These are phyloP conservation scores for Suillus luteus DNA, from an alignment of 768 basidiomycete genomes.

Conservation along the genomic window DNA sequence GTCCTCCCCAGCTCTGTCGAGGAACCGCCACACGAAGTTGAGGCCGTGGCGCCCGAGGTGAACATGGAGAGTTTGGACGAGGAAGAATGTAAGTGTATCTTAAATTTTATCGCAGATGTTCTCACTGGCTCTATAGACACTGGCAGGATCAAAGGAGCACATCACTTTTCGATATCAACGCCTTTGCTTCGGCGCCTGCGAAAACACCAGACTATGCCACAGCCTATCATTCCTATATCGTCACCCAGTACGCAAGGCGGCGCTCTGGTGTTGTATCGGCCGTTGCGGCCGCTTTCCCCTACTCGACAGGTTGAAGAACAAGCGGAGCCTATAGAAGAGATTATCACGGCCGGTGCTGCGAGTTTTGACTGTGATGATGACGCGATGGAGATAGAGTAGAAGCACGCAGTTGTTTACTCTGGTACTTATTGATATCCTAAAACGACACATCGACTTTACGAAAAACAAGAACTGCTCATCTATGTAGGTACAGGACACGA, in stretches of 20 bases:
- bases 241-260: conserved; percentile 27
- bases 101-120: too few species aligned
- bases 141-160: background rate
- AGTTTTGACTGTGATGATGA: conserved; percentile 32
- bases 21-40: conserved; percentile 35
- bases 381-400: conserved; percentile 56
- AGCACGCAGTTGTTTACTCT: conserved; percentile 11
- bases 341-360: conserved; percentile 12
- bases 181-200: conserved; percentile 49
- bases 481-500: conserved; percentile 28
- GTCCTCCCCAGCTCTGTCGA: conserved; percentile 43
- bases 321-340: conserved; percentile 14
- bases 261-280: conserved; percentile 58
- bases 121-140: background rate
- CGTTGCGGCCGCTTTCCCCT: conserved; percentile 34
- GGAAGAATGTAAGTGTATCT: conserved; percentile 53
- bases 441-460: conserved; percentile 26
- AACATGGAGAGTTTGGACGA: conserved; percentile 76
- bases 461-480: conserved; percentile 25
- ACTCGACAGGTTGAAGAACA: conserved; percentile 14
- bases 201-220: conserved; percentile 26
- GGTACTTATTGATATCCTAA: conserved; percentile 17
- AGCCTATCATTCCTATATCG: conserved; percentile 24
- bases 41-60: conserved; percentile 46
- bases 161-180: conserved; percentile 29